These are phyloP conservation scores for Fusarium nurragi DNA, from an alignment of 2,329 filamentous ascomycete genomes.

Conservation along the genomic window DNA sequence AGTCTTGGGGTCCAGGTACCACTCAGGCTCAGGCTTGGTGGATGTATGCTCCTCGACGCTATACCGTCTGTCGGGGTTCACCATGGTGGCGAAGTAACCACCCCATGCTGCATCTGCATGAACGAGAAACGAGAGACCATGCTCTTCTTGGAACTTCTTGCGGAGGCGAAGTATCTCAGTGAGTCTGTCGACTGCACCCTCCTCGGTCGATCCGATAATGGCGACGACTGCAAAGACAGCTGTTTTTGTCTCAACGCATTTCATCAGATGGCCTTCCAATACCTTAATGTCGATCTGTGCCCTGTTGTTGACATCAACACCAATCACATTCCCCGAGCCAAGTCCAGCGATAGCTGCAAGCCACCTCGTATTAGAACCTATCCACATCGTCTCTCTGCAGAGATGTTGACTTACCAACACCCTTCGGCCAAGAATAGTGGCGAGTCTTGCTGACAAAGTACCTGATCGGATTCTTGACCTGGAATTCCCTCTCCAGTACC, in stretches of 20 bases:
- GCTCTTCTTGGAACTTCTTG: conserved; percentile 50
- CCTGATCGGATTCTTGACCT: conserved; percentile 45
- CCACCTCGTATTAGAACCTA: neutral
- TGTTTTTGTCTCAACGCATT: conserved; percentile 44
- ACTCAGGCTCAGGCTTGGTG: conserved; percentile 46
- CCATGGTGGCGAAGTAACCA: conserved; percentile 59
- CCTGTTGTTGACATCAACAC: conserved; percentile 52
- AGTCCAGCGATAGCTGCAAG: conserved; percentile 55
- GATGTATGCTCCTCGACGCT: neutral
- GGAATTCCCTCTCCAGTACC: conserved; percentile 48
- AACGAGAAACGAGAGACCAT: conserved; percentile 57
- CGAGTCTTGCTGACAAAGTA: conserved; percentile 54
- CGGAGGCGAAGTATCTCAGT: conserved; percentile 52
- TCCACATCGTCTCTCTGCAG: accelerated
- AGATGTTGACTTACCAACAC: conserved; percentile 49
- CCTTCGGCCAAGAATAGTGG: conserved; percentile 62
- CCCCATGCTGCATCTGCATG: conserved; percentile 62
- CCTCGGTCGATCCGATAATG: conserved; percentile 59
- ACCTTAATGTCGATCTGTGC: conserved; percentile 51
- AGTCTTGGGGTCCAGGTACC: conserved; percentile 48
- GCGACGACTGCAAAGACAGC: conserved; percentile 56
- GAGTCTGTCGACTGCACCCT: conserved; percentile 57
- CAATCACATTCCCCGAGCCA: conserved; percentile 54
- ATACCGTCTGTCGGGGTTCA: conserved; percentile 47
- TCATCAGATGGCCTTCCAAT: conserved; percentile 47